phyloP scores from a whole-genome alignment of 257 asterid species.

The Solanum medicagineum region DNA sequence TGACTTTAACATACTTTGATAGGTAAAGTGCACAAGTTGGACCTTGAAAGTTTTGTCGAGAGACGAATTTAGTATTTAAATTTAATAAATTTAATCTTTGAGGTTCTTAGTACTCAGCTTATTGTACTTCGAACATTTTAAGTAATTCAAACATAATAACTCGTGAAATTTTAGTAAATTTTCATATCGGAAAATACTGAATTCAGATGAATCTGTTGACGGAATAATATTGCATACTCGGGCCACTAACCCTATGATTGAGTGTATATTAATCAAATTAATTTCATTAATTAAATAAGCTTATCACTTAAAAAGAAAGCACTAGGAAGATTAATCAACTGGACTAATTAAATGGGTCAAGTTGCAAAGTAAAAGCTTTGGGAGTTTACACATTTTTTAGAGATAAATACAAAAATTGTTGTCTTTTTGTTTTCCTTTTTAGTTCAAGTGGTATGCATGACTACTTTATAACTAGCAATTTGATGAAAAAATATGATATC shows the following conservation, averaged over 20 bases:
- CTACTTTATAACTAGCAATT: not conserved
- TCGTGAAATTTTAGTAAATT: not conserved
- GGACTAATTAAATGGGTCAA: not conserved
- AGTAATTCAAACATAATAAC: not conserved
- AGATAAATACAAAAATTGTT: not conserved
- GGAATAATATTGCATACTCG: too few species aligned
- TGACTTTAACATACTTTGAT: not conserved
- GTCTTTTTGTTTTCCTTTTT: not conserved
- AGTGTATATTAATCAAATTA: not conserved
- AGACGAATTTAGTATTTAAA: not conserved
- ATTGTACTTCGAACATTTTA: not conserved
- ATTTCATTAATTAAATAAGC: not conserved
- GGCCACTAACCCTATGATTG: not conserved
- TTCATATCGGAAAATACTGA: fast-evolving
- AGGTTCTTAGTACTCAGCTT: not conserved
- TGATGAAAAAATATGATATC: not conserved
- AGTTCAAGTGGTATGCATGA: not conserved
- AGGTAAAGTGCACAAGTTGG: not conserved
- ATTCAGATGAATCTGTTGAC: not conserved
- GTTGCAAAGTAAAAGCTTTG: not conserved
- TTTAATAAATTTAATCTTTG: not conserved
- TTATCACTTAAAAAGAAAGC: not conserved
- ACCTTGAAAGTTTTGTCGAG: not conserved
- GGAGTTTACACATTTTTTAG: not conserved
- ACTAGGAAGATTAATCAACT: not conserved